Percentiles rank a stretch among this genome's conserved stretches.
Conservation (phyloP, 2,329 filamentous ascomycete species). For the Blumeriella jaapii region DNA sequence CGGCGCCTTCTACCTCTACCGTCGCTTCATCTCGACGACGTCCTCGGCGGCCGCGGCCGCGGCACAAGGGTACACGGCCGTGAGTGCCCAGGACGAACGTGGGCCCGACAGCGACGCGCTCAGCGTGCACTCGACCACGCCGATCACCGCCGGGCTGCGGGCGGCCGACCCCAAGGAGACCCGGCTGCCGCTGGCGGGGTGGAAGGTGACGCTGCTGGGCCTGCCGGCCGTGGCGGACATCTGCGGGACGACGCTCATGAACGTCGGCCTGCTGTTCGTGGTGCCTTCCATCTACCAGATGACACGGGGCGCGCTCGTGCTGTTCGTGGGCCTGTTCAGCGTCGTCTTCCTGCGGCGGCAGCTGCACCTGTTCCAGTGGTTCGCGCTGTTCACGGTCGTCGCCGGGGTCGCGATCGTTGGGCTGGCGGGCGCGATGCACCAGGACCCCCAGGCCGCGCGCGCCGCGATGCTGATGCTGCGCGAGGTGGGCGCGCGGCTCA, state of each 20-base stretch:
- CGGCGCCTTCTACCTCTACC: constrained; percentile 54
- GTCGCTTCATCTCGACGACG: constrained; percentile 38
- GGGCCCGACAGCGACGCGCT: constrained; percentile 31
- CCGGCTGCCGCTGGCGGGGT: constrained; percentile 52
- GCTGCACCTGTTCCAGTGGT: constrained; percentile 84
- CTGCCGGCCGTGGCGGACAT: constrained; percentile 90
- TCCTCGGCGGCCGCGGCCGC: constrained; percentile 32
- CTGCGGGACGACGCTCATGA: constrained; percentile 92
- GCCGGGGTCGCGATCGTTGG: constrained; percentile 82
- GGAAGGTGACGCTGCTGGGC: constrained; percentile 62
- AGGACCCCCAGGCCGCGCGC: constrained; percentile 38
- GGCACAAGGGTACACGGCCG: constrained; percentile 52
- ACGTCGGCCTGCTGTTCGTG: constrained; percentile 84
- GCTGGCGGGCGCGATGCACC: constrained; percentile 72
- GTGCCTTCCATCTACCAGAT: constrained; percentile 97
- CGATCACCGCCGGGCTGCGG: constrained; percentile 39
- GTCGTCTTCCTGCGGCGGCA: constrained; percentile 77
- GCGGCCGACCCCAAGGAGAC: constrained; percentile 42
- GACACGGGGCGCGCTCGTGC: constrained; percentile 85
- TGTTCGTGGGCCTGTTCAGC: constrained; percentile 93
- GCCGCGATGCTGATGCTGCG: constrained; percentile 29
- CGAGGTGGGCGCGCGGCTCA: constrained; percentile 31
- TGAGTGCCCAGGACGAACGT: constrained; percentile 36
- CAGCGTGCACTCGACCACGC: constrained; percentile 33
- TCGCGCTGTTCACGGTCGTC: constrained; percentile 77